These are phyloP conservation scores for Monosporascus cannonballus DNA, from an alignment of 2,329 filamentous ascomycete genomes.

Conservation along the genomic window DNA sequence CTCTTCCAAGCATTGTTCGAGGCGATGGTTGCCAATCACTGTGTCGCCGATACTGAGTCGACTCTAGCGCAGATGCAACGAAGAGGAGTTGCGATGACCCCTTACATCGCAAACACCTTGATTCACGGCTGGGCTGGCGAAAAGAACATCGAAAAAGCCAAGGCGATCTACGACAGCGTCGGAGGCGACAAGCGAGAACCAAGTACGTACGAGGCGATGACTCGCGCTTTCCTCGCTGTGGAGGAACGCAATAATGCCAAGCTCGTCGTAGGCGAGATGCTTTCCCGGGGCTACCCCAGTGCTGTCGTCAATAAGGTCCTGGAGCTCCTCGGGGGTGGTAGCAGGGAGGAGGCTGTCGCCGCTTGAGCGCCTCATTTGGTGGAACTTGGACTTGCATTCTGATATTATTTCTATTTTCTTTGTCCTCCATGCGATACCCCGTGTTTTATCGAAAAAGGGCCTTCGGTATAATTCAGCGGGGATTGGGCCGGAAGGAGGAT, in stretches of 20 bases:
- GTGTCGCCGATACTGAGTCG: slow-evolving; percentile 67
- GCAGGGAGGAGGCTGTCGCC: slow-evolving; percentile 32
- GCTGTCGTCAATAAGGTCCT: slow-evolving; percentile 92
- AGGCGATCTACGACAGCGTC: slow-evolving; percentile 73
- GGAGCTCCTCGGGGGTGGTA: slow-evolving; percentile 68
- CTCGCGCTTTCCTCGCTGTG: slow-evolving; percentile 78
- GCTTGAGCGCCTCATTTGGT: slow-evolving; percentile 7
- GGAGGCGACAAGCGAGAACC: slow-evolving; percentile 78
- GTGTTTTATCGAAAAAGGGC: slow-evolving; percentile 19
- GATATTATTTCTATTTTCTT: slow-evolving; percentile 18
- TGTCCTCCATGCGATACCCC: slow-evolving; percentile 29
- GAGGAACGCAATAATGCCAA: slow-evolving; percentile 75
- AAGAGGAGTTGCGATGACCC: slow-evolving; percentile 75
- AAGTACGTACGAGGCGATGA: slow-evolving; percentile 99
- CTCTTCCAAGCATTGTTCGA: slow-evolving; percentile 97
- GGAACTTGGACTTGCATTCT: background rate
- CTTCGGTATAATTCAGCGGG: slow-evolving; percentile 12
- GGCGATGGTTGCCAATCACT: slow-evolving; percentile 91
- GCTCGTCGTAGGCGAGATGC: slow-evolving; percentile 79
- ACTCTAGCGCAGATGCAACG: slow-evolving; percentile 70
- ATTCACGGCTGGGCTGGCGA: slow-evolving; percentile 94
- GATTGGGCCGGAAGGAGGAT: slow-evolving; percentile 20
- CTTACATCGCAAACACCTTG: slow-evolving; percentile 96
- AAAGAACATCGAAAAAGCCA: slow-evolving; percentile 73
- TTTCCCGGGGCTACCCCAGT: slow-evolving; percentile 80